Percentiles rank a stretch among this genome's conserved stretches.
These are phyloP conservation scores for Ascochyta clinopodiicola DNA, from an alignment of 2,329 filamentous ascomycete species.

Conservation along the genomic window DNA sequence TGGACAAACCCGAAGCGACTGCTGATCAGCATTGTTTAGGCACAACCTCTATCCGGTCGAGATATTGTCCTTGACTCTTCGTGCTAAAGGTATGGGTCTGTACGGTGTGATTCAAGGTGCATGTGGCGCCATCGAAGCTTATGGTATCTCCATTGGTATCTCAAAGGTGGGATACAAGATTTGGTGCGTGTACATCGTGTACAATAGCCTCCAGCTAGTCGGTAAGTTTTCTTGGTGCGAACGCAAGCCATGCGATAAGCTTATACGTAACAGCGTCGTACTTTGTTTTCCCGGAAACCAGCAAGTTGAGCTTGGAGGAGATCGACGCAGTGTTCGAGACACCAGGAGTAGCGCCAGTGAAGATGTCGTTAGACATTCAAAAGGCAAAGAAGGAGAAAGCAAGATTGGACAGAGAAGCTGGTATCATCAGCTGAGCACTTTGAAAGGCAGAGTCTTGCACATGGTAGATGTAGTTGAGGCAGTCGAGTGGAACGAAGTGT, in stretches of 20 bases:
- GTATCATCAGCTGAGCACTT: neutral
- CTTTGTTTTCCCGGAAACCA: constrained; percentile 62
- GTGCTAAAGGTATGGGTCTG: constrained; percentile 52
- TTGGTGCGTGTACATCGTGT: constrained; percentile 59
- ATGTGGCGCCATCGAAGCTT: constrained; percentile 53
- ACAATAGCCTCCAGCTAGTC: constrained; percentile 57
- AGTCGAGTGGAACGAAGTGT: no score
- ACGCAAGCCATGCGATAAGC: neutral
- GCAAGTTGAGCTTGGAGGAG: constrained; percentile 60
- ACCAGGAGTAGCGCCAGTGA: constrained; percentile 51
- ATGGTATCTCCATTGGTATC: constrained; percentile 58
- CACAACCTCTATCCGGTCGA: constrained; percentile 58
- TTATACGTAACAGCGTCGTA: constrained; percentile 45
- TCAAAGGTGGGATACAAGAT: constrained; percentile 58
- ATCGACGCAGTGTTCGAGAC: constrained; percentile 66
- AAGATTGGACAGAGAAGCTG: constrained; percentile 9
- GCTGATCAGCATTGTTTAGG: neutral
- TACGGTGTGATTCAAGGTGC: constrained; percentile 55
- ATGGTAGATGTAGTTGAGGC: neutral
- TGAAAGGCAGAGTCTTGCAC: neutral
- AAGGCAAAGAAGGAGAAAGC: constrained; percentile 15
- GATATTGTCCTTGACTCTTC: constrained; percentile 52
- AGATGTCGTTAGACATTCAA: constrained; percentile 46
- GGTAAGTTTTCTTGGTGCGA: constrained; percentile 3
- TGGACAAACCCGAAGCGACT: neutral